Evolutionary conservation across 495 filamentous ascomycete genomes (phyloP).

Genomic region (Xylaria flabelliformis): DNA sequence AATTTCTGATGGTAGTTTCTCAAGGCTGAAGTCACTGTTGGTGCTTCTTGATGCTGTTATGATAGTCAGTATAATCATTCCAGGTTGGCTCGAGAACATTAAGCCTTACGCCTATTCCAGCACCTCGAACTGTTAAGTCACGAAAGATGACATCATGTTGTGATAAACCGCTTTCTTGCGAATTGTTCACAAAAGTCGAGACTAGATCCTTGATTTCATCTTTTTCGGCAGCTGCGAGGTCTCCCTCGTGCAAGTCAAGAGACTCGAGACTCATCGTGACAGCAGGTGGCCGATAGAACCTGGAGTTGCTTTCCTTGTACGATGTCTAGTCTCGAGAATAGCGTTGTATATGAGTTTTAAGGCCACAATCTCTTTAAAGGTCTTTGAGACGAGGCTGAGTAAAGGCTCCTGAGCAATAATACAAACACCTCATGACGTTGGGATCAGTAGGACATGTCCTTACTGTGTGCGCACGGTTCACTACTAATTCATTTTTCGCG

Average conservation of each 20-base stretch:
- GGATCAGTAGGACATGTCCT: neutral
- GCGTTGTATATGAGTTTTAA: neutral
- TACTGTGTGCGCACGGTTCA: neutral
- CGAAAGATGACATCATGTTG: neutral
- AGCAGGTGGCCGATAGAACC: neutral
- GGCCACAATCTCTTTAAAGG: conserved; percentile 10
- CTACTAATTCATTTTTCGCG: neutral
- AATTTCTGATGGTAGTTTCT: neutral
- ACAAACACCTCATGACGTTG: neutral
- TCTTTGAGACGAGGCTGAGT: neutral
- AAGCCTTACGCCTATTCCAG: neutral
- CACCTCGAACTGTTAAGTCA: conserved; percentile 1
- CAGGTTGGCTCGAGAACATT: neutral
- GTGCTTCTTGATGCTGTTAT: neutral
- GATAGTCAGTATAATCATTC: conserved; percentile 3
- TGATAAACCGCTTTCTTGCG: neutral
- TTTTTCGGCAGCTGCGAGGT: neutral
- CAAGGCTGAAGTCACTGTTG: conserved; percentile 1
- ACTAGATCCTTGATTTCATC: neutral
- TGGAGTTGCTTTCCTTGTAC: neutral
- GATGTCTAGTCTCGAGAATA: neutral
- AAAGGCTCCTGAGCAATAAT: conserved; percentile 6
- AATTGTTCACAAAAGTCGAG: neutral
- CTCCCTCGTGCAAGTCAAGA: neutral
- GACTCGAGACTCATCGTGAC: neutral